Conservation (phyloP, 805 yeast genomes). For the Cyberlindnera mrakii region DNA sequence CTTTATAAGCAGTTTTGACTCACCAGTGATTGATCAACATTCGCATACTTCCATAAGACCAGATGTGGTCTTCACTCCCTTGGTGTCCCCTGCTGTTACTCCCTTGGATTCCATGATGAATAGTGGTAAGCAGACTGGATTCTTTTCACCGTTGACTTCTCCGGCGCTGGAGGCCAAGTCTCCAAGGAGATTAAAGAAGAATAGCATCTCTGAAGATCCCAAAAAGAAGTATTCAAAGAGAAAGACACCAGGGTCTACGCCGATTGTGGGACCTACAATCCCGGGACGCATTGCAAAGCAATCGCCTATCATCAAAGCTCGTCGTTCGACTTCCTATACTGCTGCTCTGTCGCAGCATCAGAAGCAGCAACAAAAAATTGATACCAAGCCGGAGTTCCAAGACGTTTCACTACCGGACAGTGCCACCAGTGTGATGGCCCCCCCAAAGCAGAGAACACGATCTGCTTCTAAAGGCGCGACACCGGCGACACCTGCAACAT, state of each 20-base stretch:
- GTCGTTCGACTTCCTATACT: constrained; percentile 14
- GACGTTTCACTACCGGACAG: constrained; percentile 2
- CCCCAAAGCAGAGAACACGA: constrained; percentile 16
- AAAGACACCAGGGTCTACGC: constrained; percentile 34
- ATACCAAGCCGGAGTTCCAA: background rate
- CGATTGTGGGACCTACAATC: constrained; percentile 31
- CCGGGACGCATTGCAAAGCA: constrained; percentile 28
- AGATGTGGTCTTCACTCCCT: constrained; percentile 65
- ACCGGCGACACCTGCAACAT: constrained; percentile 24
- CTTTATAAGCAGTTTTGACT: constrained; percentile 12
- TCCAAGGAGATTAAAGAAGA: constrained; percentile 18
- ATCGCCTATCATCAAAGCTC: constrained; percentile 33
- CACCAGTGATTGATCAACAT: constrained; percentile 12
- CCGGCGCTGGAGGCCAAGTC: constrained; percentile 54
- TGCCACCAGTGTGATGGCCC: constrained; percentile 14
- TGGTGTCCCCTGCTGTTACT: constrained; percentile 70
- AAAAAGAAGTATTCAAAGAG: constrained; percentile 27
- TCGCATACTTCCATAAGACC: constrained; percentile 34
- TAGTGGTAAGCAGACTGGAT: constrained; percentile 9
- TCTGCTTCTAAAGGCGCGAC: constrained; percentile 13
- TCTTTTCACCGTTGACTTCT: constrained; percentile 52
- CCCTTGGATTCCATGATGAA: constrained; percentile 38
- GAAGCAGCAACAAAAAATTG: constrained; percentile 1
- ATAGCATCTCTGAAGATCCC: constrained; percentile 15
- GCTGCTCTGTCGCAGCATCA: constrained; percentile 3